Evolutionary conservation across 345 rosid genomes (phyloP).

Genomic region (Firmiana major): DNA sequence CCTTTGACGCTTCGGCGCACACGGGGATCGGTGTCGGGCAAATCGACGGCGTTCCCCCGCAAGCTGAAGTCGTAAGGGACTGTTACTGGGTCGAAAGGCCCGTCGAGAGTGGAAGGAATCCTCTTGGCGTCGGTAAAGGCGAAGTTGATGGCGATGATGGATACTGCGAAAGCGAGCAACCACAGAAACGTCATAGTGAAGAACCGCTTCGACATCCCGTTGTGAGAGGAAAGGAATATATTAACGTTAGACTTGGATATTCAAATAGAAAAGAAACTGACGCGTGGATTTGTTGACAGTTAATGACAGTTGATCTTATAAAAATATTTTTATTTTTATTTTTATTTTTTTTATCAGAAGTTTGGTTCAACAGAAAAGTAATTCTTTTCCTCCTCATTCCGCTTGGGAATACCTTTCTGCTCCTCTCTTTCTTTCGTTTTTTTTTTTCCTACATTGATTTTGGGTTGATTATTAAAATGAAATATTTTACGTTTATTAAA

Average conservation of each 20-base stretch:
- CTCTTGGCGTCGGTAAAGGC: not conserved
- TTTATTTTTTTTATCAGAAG: too few relatives aligned
- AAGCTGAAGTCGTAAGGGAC: slow-evolving; percentile 49
- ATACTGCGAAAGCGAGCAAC: not conserved
- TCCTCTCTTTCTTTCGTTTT: too few relatives aligned
- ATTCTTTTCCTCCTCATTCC: too few relatives aligned
- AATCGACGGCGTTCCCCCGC: slow-evolving; percentile 63
- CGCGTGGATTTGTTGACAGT: not conserved
- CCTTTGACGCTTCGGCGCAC: slow-evolving; percentile 52
- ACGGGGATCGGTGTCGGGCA: slow-evolving; percentile 61
- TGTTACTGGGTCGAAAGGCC: slow-evolving; percentile 63
- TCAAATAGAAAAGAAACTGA: not conserved
- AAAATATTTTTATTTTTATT: too few relatives aligned
- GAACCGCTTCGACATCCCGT: not conserved
- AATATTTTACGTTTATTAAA: too few relatives aligned
- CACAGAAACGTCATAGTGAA: slow-evolving; percentile 1
- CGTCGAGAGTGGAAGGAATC: slow-evolving; percentile 59
- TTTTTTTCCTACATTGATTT: too few relatives aligned
- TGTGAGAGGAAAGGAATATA: not conserved
- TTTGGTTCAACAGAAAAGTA: too few relatives aligned
- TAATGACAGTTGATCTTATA: too few relatives aligned
- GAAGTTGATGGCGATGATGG: not conserved
- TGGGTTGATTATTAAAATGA: too few relatives aligned
- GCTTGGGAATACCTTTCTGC: too few relatives aligned
- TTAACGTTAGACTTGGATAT: not conserved